Evolutionary conservation across 345 rosid species (phyloP), one percentile per base, ranked within the genome.

Genomic region (Schrenkiella parvula): DNA sequence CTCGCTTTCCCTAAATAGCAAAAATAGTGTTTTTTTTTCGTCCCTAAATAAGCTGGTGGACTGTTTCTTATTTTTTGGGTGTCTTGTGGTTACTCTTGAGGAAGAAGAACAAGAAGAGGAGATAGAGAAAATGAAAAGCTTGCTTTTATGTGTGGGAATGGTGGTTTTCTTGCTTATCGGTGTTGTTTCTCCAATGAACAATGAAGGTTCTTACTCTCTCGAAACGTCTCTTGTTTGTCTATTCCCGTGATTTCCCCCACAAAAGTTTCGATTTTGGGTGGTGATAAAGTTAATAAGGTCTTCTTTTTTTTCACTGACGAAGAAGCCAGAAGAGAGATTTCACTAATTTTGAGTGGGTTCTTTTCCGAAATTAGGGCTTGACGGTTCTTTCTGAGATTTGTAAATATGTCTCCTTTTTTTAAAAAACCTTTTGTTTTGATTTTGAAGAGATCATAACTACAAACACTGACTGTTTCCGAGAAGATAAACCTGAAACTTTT

Each of bases 121-220:
- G 13, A 37, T 22, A 13, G 42, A n/a, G 55, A 72, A 44, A 1
- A 13, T 55, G 72, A 67, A 74, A 50, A 35, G 68, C 31, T 67
- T 57, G 34, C 28, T 5, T 51, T 38, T 32, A 11, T 53, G 44
- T 31, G 38, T 76, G 11, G 78, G 64, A 39, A 44, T 82, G 44
- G 71, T 44, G 25, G 35, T 79, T 21, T 31, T 70, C 42, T 25
- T 82, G 47, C 80, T 78, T 18, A 52, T 65, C 14, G 62, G 88
- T 65, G n/a, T 57, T 55, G 89, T 81, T 67, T 73, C 84, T 15
- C 56, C 92, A 1, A 80, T 84, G 47, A 84, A 38, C 35, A 78
- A 80, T n/a, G 87, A 90, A 87, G 97, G 97, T 88, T 55, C 1
- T 1, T 1, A 8, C 37, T 9, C 46, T 35, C n/a, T 15, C 19